Base-by-base conservation (phyloP, 2,329 filamentous ascomycete species). In the Ophiostoma quercus region DNA sequence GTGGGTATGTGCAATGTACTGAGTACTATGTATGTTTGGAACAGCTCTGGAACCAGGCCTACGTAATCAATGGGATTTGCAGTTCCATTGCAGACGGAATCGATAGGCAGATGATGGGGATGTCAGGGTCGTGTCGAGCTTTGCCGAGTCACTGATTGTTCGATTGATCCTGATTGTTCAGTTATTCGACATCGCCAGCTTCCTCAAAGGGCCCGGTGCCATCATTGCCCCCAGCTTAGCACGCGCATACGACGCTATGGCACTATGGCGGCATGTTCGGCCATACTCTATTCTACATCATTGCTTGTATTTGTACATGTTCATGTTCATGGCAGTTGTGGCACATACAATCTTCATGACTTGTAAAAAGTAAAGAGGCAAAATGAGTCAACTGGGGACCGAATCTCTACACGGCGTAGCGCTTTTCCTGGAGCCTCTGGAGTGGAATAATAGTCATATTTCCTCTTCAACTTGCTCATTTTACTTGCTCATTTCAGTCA, bases 11-110 rank as follows among this genome's bases (percentile, higher is more conserved):
- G 12, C 39, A 14, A 41, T 41, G 39, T 41, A 14, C 34, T 34
- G 11, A 12, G 39, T 41, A 14, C 34, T 5, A 6, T 14, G 39
- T 41, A 41, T 62, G 57, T 62, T 34, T 19, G 57, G 57, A 62
- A 32, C 57, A 32, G 25, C 57, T 62, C 25, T 7, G 25, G 57
- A 62, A 62, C 57, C 12, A 62, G 51, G 57, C 57, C 57, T 62
- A 62, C 57, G 57, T 62, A 19, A 62, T 32, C 12, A 9, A 29
- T 32, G 57, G 25, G 57, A 32, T 62, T 32, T 62, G 25, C 57
- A 62, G 57, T 62, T 62, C 25, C 57, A 34, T 32, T 62, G 57
- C 51, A 57, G 51, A 57, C n/a, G 6, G 51, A 22, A 25, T 29
- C 39, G 7, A 47, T 19, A 47, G 43, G 43, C 43, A n/a, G 43